Evolutionary conservation across 495 filamentous ascomycete species (phyloP).

Genomic region (Parathielavia appendiculata): DNA sequence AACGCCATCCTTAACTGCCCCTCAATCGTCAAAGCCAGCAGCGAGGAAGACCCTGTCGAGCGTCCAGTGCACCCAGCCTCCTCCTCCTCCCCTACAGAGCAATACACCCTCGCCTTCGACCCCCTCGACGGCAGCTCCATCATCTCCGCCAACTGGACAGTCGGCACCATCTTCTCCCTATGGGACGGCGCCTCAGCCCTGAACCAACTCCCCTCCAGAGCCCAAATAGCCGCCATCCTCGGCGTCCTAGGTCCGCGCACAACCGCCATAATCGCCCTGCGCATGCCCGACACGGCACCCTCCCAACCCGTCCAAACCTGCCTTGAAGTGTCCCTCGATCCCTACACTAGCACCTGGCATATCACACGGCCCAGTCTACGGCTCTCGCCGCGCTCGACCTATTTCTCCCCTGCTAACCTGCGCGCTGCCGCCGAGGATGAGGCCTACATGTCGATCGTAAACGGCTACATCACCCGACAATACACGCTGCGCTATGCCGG

Average conservation of each 20-base stretch:
- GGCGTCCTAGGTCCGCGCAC: constrained; percentile 50
- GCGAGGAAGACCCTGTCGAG: constrained; percentile 51
- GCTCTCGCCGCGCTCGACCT: constrained; percentile 36
- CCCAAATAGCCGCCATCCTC: constrained; percentile 44
- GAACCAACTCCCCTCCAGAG: constrained; percentile 27
- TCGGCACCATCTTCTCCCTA: constrained; percentile 49
- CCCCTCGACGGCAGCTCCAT: constrained; percentile 52
- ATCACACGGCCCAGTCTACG: constrained; percentile 34
- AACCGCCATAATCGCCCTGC: constrained; percentile 44
- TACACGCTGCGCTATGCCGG: constrained; percentile 51
- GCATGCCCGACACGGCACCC: constrained; percentile 24
- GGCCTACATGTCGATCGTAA: constrained; percentile 41
- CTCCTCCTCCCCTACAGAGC: constrained; percentile 22
- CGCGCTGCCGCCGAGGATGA: constrained; percentile 41
- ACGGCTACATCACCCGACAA: constrained; percentile 35
- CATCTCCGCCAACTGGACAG: constrained; percentile 50
- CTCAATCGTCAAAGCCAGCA: constrained; percentile 42
- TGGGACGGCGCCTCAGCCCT: constrained; percentile 46
- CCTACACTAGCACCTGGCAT: constrained; percentile 23
- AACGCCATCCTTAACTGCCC: constrained; percentile 38
- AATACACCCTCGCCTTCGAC: constrained; percentile 53
- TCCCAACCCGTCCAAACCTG: constrained; percentile 24
- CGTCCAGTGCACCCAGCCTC: constrained; percentile 14
- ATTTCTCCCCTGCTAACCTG: constrained; percentile 53
- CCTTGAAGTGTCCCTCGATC: constrained; percentile 41